A percentile compares a stretch with the other conserved stretches of the same genome.
phyloP scores from a whole-genome alignment of 352 stramenopile species.

The Globisporangium takayamanum region DNA sequence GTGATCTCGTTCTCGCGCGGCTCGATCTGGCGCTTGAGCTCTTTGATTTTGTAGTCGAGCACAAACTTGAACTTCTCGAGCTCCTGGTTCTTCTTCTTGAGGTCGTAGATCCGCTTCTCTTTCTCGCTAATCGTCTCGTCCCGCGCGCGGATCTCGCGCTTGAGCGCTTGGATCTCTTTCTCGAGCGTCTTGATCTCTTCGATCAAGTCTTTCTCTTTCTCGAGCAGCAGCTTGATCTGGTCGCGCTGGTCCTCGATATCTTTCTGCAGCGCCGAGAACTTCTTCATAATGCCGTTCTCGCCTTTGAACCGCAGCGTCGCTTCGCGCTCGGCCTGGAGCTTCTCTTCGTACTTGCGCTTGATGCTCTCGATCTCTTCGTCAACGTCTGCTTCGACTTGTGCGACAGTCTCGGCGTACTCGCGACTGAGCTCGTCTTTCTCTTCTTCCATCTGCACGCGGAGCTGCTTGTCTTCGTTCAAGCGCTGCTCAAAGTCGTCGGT shows the following conservation, averaged over 20 bases:
- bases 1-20: constrained; percentile 93
- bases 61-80: constrained; percentile 98
- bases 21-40: constrained; percentile 95
- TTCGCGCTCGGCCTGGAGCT: constrained; percentile 87
- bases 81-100: constrained; percentile 97
- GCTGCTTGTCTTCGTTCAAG: constrained; percentile 78
- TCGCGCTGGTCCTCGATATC: constrained; percentile 96
- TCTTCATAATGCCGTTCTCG: constrained; percentile 96
- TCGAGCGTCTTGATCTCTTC: constrained; percentile 90
- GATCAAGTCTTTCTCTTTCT: constrained; percentile 90
- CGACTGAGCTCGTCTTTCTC: constrained; percentile 80
- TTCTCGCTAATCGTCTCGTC: constrained; percentile 95
- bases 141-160: constrained; percentile 89
- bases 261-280: constrained; percentile 91
- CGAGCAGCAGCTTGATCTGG: constrained; percentile 86
- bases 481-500: constrained; percentile 90
- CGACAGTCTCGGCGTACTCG: constrained; percentile 71
- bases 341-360: constrained; percentile 87
- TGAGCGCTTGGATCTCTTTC: constrained; percentile 91
- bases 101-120: constrained; percentile 95
- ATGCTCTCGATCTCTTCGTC: constrained; percentile 91
- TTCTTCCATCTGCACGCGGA: constrained; percentile 77
- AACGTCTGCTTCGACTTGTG: constrained; percentile 89
- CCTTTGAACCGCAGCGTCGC: constrained; percentile 91
- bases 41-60: constrained; percentile 96